A percentile compares a stretch with the other conserved stretches of the same genome.
Conservation (phyloP, 148 eudicot genomes). For the Vaccinium myrtillus region DNA sequence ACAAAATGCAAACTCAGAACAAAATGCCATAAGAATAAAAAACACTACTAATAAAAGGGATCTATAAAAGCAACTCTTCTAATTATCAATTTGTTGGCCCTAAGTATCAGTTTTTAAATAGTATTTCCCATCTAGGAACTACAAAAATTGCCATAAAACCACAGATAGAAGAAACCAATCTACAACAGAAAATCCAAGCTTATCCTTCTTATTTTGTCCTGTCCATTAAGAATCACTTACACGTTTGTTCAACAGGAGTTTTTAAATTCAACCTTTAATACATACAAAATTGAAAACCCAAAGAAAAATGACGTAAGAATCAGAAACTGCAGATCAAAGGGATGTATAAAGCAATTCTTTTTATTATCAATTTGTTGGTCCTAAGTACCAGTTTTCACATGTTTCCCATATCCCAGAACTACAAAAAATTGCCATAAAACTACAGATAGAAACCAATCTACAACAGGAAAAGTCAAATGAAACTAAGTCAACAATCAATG, state of each 20-base stretch:
- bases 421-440: not conserved
- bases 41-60: too few species aligned
- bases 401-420: not conserved
- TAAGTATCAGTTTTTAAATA: too few species aligned
- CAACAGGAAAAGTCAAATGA: not conserved
- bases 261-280: not conserved
- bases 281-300: too few species aligned
- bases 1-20: too few species aligned
- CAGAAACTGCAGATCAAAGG: not conserved
- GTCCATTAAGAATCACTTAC: not conserved
- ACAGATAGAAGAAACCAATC: too few species aligned
- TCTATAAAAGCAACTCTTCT: too few species aligned
- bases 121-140: too few species aligned
- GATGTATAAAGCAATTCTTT: not conserved
- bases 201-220: not conserved
- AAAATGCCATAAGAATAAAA: too few species aligned
- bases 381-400: conserved; percentile 10
- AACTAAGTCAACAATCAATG: conserved; percentile 17
- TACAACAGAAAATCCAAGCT: not conserved
- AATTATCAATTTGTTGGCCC: too few species aligned
- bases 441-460: conserved; percentile 12
- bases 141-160: too few species aligned
- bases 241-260: not conserved
- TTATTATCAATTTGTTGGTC: conserved; percentile 7
- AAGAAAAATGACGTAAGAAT: not conserved